Conservation (phyloP, 257 asterid species). For the Ballota nigra region DNA sequence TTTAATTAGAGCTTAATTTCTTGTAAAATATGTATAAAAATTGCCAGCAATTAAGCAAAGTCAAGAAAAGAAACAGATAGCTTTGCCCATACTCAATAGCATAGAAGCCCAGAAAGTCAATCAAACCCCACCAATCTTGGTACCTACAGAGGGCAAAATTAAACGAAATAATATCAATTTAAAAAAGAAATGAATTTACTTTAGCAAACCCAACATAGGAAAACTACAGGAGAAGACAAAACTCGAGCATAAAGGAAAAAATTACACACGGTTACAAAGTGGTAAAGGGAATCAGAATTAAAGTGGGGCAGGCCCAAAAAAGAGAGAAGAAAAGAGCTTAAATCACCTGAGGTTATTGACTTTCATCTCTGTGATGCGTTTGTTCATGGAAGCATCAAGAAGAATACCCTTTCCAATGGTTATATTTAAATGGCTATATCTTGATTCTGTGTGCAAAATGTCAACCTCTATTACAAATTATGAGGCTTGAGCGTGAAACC, state of each 20-base stretch:
- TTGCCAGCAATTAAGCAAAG: constrained; percentile 13
- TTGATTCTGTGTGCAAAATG: not conserved
- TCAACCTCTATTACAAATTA: no score
- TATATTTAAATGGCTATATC: not conserved
- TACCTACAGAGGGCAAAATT: constrained; percentile 14
- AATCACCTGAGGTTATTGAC: not conserved
- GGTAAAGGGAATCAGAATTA: no score
- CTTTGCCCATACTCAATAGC: constrained; percentile 9
- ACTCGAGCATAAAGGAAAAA: constrained; percentile 13
- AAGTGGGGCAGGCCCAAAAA: no score
- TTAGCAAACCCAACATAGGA: no score
- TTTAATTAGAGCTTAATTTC: not conserved
- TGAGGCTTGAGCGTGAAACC: constrained; percentile 8
- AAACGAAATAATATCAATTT: not conserved
- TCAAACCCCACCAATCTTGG: constrained; percentile 6
- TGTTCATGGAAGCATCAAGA: constrained; percentile 1
- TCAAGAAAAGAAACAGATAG: constrained; percentile 8
- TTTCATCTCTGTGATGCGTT: not conserved
- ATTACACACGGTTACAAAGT: no score
- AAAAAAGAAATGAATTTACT: not conserved
- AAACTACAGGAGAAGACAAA: constrained; percentile 13
- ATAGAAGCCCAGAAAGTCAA: constrained; percentile 7
- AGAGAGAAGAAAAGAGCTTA: not conserved
- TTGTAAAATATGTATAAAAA: not conserved
- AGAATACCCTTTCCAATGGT: not conserved